Conservation (phyloP, 2,329 filamentous ascomycete species). For the Neoascochyta sp. region DNA sequence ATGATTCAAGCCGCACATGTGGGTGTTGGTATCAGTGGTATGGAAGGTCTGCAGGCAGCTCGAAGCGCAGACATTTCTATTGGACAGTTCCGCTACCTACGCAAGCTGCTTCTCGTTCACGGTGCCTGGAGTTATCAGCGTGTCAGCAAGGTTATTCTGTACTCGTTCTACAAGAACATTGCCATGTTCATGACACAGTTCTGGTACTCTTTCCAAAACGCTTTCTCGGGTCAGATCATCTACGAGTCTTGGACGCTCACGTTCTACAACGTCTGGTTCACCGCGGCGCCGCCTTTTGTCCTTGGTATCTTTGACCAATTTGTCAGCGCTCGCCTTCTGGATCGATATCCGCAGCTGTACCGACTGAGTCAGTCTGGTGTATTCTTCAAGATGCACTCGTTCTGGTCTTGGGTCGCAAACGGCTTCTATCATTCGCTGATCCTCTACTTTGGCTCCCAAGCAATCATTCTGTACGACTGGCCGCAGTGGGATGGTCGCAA, state of each 20-base stretch:
- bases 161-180: conserved; percentile 99
- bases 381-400: conserved; percentile 91
- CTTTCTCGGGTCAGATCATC: conserved; percentile 95
- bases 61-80: conserved; percentile 94
- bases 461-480: conserved; percentile 79
- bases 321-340: conserved; percentile 86
- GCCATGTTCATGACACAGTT: conserved; percentile 98
- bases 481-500: conserved; percentile 73
- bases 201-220: conserved; percentile 97
- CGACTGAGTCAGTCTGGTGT: conserved; percentile 85
- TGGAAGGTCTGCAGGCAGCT: conserved; percentile 94
- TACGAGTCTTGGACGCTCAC: conserved; percentile 99
- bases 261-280: conserved; percentile 99
- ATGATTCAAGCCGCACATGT: conserved; percentile 99
- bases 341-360: conserved; percentile 95
- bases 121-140: conserved; percentile 97
- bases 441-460: conserved; percentile 79
- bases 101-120: conserved; percentile 90
- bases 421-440: conserved; percentile 94
- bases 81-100: conserved; percentile 89
- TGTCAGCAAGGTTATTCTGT: conserved; percentile 93
- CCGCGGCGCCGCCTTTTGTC: conserved; percentile 85
- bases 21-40: conserved; percentile 92
- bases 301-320: conserved; percentile 98
- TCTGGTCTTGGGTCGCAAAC: conserved; percentile 87